These are phyloP conservation scores for Choanephora cucurbitarum DNA, from an alignment of 371 early-diverging fungal genomes.

Conservation along the genomic window DNA sequence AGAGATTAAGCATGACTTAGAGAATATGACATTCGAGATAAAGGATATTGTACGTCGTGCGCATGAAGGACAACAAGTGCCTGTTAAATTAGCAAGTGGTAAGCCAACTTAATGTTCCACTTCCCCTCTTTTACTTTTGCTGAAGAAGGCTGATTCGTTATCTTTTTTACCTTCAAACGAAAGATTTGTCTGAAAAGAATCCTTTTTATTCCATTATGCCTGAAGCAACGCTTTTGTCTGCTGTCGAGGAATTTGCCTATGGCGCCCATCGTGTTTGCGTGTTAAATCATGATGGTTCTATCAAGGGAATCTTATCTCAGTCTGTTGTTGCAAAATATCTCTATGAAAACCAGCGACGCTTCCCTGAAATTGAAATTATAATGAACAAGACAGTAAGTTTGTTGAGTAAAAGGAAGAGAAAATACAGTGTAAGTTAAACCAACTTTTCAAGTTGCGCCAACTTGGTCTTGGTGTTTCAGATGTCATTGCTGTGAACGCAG, in stretches of 20 bases:
- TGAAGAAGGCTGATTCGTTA: no score
- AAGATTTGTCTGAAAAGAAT: slow-evolving; percentile 80
- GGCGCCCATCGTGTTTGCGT: slow-evolving; percentile 82
- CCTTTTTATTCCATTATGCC: slow-evolving; percentile 83
- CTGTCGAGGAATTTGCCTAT: slow-evolving; percentile 73
- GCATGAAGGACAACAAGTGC: slow-evolving; percentile 55
- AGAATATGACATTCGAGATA: slow-evolving; percentile 47
- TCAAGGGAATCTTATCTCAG: slow-evolving; percentile 82
- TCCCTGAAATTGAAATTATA: slow-evolving; percentile 36
- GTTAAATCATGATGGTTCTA: slow-evolving; percentile 47
- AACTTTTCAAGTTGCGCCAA: slow-evolving; percentile 53
- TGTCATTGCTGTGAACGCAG: slow-evolving; percentile 57
- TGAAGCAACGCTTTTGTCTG: slow-evolving; percentile 74
- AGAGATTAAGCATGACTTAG: background rate
- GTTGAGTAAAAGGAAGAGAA: no score
- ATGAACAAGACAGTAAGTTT: slow-evolving; percentile 52
- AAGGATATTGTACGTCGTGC: slow-evolving; percentile 62
- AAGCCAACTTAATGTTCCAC: no score
- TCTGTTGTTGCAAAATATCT: slow-evolving; percentile 70
- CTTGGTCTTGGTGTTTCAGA: slow-evolving; percentile 53
- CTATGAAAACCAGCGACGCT: slow-evolving; percentile 48
- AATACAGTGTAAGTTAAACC: no score
- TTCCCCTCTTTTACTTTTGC: no score
- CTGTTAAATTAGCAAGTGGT: slow-evolving; percentile 68
- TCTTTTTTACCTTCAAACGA: background rate